Base-by-base conservation (phyloP, 2,329 filamentous ascomycete genomes). In the Fusarium haematococcum region DNA sequence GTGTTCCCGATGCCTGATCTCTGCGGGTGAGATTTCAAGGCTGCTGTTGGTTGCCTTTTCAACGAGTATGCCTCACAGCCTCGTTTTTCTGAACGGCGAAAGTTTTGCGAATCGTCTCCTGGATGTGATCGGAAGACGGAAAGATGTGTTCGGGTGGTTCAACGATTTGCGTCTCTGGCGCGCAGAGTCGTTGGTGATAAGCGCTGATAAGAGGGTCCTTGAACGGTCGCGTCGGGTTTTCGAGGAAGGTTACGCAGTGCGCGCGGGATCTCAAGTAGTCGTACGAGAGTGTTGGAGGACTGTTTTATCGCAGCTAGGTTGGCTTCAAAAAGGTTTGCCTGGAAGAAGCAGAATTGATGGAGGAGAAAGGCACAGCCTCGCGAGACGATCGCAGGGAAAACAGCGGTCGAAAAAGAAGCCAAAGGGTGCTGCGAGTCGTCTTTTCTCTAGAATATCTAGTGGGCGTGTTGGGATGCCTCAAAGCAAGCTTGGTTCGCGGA, bases 1-100 rank as follows among this genome's bases (percentile, higher is more conserved):
- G 58, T 69, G 33, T 33, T 74, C n/a, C 75, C 75, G 66, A 68
- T 75, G 73, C 74, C 70, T 74, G 61, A 68, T 76, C 59, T 67
- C 48, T 52, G 61, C 37, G 70, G 69, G 71, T 68, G 50, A 57
- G 63, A 58, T 65, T 59, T 69, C 59, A 63, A 68, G 67, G 69
- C 52, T 77, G 59, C 57, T 23, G 67, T 30, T 65, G 39, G 56
- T 45, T 48, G 58, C 62, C 65, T 74, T 70, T 30, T 48, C 25
- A 50, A 33, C 27, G 11, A 52, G 41, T 61, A 50, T 45, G 64
- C 64, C 68, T 74, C 25, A 67, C 67, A 68, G 61, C 63, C 66
- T 71, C 59, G 52, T 35, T 59, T 27, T 68, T 16, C 23, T 41
- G 56, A 32, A 54, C 7, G 16, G 13, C 20, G 7, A 39, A n/a